Conservation (phyloP, 2,329 filamentous ascomycete genomes). For the Emericellopsis atlantica region DNA sequence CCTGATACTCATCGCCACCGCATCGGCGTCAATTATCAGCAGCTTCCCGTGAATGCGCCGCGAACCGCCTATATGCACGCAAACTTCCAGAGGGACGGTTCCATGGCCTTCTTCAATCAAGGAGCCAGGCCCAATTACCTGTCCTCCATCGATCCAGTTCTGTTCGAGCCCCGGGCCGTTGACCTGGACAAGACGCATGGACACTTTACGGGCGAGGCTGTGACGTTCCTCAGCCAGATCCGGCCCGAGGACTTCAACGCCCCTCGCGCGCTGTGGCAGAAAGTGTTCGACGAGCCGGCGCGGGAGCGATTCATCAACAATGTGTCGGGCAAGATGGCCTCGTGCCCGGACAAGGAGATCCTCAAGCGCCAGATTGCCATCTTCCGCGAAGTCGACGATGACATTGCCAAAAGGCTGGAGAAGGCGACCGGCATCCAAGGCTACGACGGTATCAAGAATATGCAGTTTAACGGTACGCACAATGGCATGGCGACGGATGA, state of each 20-base stretch:
- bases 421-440: conserved; percentile 51
- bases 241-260: conserved; percentile 28
- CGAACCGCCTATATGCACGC: conserved; percentile 33
- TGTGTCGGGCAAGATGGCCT: conserved; percentile 47
- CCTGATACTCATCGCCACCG: conserved; percentile 52
- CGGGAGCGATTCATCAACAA: conserved; percentile 47
- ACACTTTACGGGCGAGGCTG: conserved; percentile 22
- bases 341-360: conserved; percentile 44
- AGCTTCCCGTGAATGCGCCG: conserved; percentile 49
- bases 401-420: conserved; percentile 44
- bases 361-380: conserved; percentile 53
- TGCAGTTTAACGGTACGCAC: conserved; percentile 47
- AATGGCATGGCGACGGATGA: conserved; percentile 43
- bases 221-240: conserved; percentile 23
- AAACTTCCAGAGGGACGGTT: conserved; percentile 57
- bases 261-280: conserved; percentile 46
- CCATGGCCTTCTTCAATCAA: conserved; percentile 54
- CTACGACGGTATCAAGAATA: conserved; percentile 39
- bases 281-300: conserved; percentile 45
- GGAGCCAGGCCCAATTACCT: conserved; percentile 47
- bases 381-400: conserved; percentile 48
- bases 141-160: conserved; percentile 24
- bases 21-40: conserved; percentile 50
- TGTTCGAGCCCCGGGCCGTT: conserved; percentile 18
- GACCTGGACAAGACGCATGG: conserved; percentile 24